Conservation (phyloP, 768 basidiomycete genomes). For the Baorangia bicolor region DNA sequence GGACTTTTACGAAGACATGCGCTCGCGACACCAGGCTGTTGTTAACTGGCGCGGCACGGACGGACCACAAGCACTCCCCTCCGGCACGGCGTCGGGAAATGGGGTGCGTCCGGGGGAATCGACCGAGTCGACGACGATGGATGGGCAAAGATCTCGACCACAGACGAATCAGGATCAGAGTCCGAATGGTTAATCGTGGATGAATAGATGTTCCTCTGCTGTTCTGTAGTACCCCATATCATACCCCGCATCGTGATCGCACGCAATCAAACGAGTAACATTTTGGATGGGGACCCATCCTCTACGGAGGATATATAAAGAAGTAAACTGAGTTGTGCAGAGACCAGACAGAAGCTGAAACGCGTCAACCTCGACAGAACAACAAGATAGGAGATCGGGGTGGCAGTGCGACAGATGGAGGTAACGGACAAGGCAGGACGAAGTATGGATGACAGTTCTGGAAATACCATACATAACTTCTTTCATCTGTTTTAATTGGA, state of each 20-base stretch:
- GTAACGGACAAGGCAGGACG: constrained; percentile 26
- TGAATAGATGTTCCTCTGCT: constrained; percentile 30
- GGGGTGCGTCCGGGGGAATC: constrained; percentile 44
- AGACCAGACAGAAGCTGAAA: constrained; percentile 19
- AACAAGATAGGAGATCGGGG: constrained; percentile 22
- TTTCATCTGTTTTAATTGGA: constrained; percentile 33
- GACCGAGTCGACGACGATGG: constrained; percentile 44
- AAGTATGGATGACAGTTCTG: constrained; percentile 31
- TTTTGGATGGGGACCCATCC: constrained; percentile 30
- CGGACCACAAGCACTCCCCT: constrained; percentile 34
- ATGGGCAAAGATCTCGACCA: constrained; percentile 71
- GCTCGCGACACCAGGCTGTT: constrained; percentile 64
- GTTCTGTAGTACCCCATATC: constrained; percentile 17
- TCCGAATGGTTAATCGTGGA: constrained; percentile 87
- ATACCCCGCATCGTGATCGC: constrained; percentile 20
- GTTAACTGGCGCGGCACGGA: constrained; percentile 53
- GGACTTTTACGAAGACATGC: constrained; percentile 86
- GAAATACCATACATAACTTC: constrained; percentile 35
- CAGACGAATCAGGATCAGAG: constrained; percentile 76
- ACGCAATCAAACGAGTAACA: constrained; percentile 19
- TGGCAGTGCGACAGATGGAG: constrained; percentile 19
- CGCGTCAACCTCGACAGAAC: constrained; percentile 27
- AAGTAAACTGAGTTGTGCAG: constrained; percentile 19
- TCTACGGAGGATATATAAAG: constrained; percentile 33
- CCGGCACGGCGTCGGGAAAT: constrained; percentile 41